Percentiles rank a stretch among this genome's conserved stretches.
Evolutionary conservation across 148 eudicot species (phyloP).

Genomic region (Simmondsia chinensis): DNA sequence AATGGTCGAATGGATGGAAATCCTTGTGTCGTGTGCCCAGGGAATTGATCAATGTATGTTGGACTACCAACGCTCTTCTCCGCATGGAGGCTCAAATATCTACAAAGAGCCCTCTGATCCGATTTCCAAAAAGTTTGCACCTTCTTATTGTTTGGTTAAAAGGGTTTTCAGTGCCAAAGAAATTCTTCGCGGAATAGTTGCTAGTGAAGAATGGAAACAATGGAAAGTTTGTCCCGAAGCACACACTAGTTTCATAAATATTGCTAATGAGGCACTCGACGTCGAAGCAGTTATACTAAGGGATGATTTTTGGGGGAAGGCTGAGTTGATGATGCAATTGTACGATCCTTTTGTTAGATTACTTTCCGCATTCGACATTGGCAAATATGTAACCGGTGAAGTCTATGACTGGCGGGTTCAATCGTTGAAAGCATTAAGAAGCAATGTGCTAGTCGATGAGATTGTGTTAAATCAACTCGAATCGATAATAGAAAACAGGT

Average conservation of each 20-base stretch:
- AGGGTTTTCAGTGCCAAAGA: conserved; percentile 10
- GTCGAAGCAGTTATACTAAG: conserved; percentile 18
- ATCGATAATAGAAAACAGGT: conserved; percentile 20
- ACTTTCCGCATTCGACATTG: conserved; percentile 14
- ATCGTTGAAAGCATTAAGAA: conserved; percentile 21
- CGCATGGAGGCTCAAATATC: not conserved
- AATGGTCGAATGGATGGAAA: conserved; percentile 27
- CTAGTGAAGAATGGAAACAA: conserved; percentile 31
- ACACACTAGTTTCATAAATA: too few species aligned
- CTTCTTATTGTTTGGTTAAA: conserved; percentile 19
- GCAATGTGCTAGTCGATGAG: conserved; percentile 13
- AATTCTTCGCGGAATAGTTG: conserved; percentile 13
- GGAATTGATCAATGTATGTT: conserved; percentile 20
- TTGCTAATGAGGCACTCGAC: conserved; percentile 2
- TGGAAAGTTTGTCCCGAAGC: conserved; percentile 16
- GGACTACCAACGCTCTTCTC: conserved; percentile 13
- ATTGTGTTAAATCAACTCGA: conserved; percentile 17
- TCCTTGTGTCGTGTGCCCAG: conserved; percentile 14
- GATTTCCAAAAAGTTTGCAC: conserved; percentile 20
- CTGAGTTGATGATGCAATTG: conserved; percentile 17
- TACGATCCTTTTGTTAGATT: conserved; percentile 23
- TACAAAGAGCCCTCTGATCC: conserved; percentile 7
- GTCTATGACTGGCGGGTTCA: conserved; percentile 25
- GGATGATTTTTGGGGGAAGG: conserved; percentile 22
- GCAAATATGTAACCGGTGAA: conserved; percentile 30